Evolutionary conservation across 371 early-diverging fungal genomes (phyloP), one percentile per base, ranked within the genome.

Genomic region (Fennellomyces sp.): DNA sequence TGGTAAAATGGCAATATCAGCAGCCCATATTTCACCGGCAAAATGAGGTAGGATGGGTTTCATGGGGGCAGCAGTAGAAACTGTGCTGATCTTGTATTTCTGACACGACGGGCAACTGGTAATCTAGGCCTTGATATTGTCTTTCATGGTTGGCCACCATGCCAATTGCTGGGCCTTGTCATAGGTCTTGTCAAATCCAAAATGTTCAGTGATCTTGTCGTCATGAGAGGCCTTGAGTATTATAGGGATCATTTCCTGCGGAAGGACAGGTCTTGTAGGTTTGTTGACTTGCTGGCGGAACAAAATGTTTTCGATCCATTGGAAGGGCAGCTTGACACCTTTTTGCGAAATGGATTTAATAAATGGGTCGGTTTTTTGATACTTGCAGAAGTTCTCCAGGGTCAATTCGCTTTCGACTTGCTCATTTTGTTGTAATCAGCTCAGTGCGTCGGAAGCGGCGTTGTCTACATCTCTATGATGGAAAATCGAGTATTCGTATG

Each of bases 1-100:
- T 0, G 72, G 63, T 11, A 71, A 25, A 2, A 56, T 27, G 3
- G 72, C 72, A 11, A 65, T 56, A 47, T 68, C 61, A 0, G 54
- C 52, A 8, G 63, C 63, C 64, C 65, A 72, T 23, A 62, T 54
- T 12, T 72, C 60, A 6, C 59, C 62, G 5, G 48, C 35, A 27
- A 21, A 31, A 10, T 19, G 6, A 8, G 35, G 35, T 13, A 33
- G 13, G 6, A 33, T 33, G 6, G 35, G 35, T 33, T 33, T 33
- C 35, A 33, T 33, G 8, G 35, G 35, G 8, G 35, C 35, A 33
- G 35, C 35, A 8, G 35, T 33, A 6, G 35, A 33, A 6, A 13
- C 13, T 6, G 35, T 33, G 13, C 35, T 33, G 13, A 8, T 33
- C 35, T 33, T 33, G 35, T 33, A 33, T 33, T 33, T 33, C 13